phyloP scores from a whole-genome alignment of 345 rosid species.

The Eucalyptus camaldulensis region DNA sequence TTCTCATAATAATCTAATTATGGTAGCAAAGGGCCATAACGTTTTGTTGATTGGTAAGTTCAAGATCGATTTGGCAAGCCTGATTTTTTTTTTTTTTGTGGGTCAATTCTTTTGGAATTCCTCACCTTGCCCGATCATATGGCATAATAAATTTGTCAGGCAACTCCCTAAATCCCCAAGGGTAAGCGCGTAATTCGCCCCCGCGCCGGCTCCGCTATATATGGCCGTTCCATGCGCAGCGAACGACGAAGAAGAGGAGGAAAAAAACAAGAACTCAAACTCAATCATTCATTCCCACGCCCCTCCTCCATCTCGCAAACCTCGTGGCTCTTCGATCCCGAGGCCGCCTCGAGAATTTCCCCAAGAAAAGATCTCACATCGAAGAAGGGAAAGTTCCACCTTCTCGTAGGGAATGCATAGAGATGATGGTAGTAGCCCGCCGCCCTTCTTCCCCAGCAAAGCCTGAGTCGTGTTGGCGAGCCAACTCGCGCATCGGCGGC shows the following conservation, averaged over 20 bases:
- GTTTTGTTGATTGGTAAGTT: accelerated
- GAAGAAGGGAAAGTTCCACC: not conserved
- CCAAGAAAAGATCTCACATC: not conserved
- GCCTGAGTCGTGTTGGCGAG: slow-evolving; percentile 39
- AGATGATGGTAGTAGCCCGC: slow-evolving; percentile 31
- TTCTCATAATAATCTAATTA: too few species aligned
- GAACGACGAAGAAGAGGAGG: not conserved
- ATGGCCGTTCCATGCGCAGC: not conserved
- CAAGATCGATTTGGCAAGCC: not conserved
- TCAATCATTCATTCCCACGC: not conserved
- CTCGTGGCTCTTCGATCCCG: not conserved
- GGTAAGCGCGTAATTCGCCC: not conserved
- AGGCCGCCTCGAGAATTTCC: not conserved
- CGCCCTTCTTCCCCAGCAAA: slow-evolving; percentile 12
- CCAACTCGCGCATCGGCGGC: slow-evolving; percentile 58
- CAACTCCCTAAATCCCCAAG: not conserved
- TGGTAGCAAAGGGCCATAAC: too few species aligned
- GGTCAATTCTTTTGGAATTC: not conserved
- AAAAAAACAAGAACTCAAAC: not conserved
- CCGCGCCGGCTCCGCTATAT: not conserved
- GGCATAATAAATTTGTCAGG: not conserved
- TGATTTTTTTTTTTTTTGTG: not conserved
- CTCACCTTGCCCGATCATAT: not conserved
- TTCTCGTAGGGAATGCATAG: slow-evolving; percentile 62
- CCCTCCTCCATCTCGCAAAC: not conserved